phyloP scores from a whole-genome alignment of 169 alveolate species.

The Amoebophrya sp. region DNA sequence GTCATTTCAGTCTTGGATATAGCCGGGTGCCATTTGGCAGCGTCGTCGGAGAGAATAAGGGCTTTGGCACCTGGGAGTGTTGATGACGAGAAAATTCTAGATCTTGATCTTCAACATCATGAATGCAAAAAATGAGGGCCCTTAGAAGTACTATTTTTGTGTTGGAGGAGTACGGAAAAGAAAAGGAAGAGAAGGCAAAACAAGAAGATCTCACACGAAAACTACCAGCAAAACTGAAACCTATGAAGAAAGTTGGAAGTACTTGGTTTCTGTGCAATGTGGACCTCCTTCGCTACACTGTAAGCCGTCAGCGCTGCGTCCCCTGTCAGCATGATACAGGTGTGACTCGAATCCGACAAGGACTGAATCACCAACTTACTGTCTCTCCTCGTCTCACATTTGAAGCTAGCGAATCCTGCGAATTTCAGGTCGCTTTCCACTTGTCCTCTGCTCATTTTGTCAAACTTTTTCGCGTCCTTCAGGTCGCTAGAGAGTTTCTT shows the following conservation, averaged over 20 bases:
- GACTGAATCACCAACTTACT: constrained; percentile 40
- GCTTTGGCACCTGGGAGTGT: background rate
- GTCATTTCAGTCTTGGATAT: background rate
- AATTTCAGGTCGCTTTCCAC: constrained; percentile 27
- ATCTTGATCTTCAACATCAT: too few relatives aligned
- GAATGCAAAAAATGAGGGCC: too few relatives aligned
- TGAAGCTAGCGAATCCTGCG: constrained; percentile 46
- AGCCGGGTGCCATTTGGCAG: background rate
- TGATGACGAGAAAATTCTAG: too few relatives aligned
- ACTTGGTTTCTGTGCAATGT: background rate
- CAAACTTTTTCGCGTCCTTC: background rate
- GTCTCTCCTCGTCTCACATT: constrained; percentile 34
- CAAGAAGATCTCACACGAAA: too few relatives aligned
- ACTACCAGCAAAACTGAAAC: too few relatives aligned
- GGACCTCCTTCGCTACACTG: constrained; percentile 40
- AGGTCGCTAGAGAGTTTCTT: background rate
- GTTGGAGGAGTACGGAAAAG: too few relatives aligned
- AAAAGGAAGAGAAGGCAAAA: too few relatives aligned
- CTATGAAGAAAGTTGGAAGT: too few relatives aligned
- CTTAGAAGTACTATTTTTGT: too few relatives aligned
- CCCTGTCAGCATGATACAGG: constrained; percentile 47
- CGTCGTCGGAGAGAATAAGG: background rate
- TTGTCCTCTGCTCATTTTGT: background rate
- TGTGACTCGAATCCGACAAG: constrained; percentile 37
- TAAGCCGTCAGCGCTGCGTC: constrained; percentile 47